Base-by-base conservation (phyloP, 371 early-diverging fungal species). In the Basidiobolus meristosporus region DNA sequence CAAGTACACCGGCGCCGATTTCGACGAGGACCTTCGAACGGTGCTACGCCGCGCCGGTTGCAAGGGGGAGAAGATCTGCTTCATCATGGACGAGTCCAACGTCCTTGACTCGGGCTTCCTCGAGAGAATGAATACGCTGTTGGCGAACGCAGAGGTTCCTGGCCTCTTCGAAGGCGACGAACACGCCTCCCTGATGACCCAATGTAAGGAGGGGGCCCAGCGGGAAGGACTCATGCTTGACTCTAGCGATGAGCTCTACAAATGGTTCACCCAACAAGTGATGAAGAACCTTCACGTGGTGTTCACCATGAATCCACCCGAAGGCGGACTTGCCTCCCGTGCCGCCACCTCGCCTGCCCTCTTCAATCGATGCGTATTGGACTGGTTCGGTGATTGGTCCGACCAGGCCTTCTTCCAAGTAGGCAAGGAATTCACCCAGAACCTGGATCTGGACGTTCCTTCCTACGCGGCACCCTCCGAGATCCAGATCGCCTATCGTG, bases 331-430 rank as follows among this genome's bases (percentile, higher is more conserved):
- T n/a, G 84, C 84, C 4, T 75, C 81, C 11, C 77, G 91, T 36
- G 91, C 95, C 0, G 90, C 97, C 18, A 95, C 96, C 0, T 95
- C 95, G 2, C 98, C 98, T 18, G 98, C 98, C 19, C 65, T 98
- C 59, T 98, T 98, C 78, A 98, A 98, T 59, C 86, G 98, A 53
- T 98, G 98, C 66, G 98, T 98, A 28, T 62, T 98, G 16, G 92
- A 98, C 59, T 98, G 96, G 97, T 91, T 92, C 45, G 98, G 98
- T 41, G 98, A 96, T 53, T 97, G 97, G 97, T 80, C 88, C 6
- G 86, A 90, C 50, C 90, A 90, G 55, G 95, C 95, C 7, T 87
- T 97, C 61, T 90, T 77, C 68, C 96, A 97, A 61, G 97, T 98
- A 12, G 96, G 90, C 39, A 77, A 77, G 44, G 93, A 95, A 59